Conservation (phyloP, 805 yeast species). For the Kockiozyma suomiensis region DNA sequence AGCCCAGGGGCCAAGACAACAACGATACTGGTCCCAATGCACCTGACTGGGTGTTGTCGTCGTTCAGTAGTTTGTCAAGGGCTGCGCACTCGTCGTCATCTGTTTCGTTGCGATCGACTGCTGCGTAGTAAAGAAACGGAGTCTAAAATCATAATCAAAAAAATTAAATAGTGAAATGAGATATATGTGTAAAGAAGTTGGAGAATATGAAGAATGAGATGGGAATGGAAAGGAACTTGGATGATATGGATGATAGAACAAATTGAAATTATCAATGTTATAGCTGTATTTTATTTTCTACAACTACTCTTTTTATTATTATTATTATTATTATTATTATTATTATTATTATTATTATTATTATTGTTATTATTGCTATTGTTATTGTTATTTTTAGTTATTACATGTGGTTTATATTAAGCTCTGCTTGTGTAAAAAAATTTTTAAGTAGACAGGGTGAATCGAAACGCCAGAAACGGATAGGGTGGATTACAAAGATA, state of each 20-base stretch:
- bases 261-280: background rate
- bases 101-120: background rate
- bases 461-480: too few relatives aligned
- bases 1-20: slow-evolving; percentile 79
- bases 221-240: background rate
- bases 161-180: background rate
- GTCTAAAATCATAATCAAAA: background rate
- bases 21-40: slow-evolving; percentile 76
- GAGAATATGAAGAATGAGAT: background rate
- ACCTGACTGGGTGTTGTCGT: slow-evolving; percentile 52
- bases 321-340: background rate
- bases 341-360: background rate
- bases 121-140: background rate
- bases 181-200: too few relatives aligned
- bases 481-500: too few relatives aligned
- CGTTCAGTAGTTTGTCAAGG: slow-evolving; percentile 26
- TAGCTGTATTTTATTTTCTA: background rate
- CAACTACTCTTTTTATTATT: background rate
- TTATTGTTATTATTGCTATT: background rate
- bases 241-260: background rate
- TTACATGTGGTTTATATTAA: background rate
- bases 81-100: slow-evolving; percentile 26
- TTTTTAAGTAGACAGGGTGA: too few relatives aligned
- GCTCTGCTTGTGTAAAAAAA: background rate
- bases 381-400: background rate